Evolutionary conservation across 768 basidiomycete species (phyloP), one percentile per base, ranked within the genome.

Genomic region (Paxillus involutus): DNA sequence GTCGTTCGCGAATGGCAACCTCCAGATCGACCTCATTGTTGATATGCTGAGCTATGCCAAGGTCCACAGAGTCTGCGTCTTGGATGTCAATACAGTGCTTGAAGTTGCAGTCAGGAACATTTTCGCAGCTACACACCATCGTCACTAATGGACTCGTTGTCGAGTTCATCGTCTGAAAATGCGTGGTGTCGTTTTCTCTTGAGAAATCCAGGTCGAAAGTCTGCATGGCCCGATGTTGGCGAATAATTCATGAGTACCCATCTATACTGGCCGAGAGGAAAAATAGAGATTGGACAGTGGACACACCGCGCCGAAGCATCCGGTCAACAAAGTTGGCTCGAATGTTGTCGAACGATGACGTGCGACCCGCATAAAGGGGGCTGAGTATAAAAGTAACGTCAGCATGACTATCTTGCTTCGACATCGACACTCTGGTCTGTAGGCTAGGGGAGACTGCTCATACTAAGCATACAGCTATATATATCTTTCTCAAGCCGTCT

Each of bases 1-100:
- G 64, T 19, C 77, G 70, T 51, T 74, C 60, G 37, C 77, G 70
- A 17, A 80, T 59, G 17, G 72, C 64, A 17, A 81, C 69, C 53
- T 80, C 79, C 36, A 78, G 60, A 57, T 74, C 69, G 2, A 80
- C 51, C 53, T 80, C 79, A 37, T 80, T 73, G 3, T 46, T 35
- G 39, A 71, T 52, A 44, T 58, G 44, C 16, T 49, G 63, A 55
- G 50, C 51, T 29, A 63, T 43, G 19, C 60, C 42, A 40, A 47
- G 43, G 14, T 55, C 56, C 29, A 42, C 50, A 36, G 60, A 45
- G 13, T 53, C 67, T 69, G 40, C 45, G 29, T 50, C 24, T 53
- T 21, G 21, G 8, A 17, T 40, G 41, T 41, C 39, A 48, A 21
- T 6, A 11, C 13, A 19, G 33, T 26, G 21, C 21, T 21, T 21